Conservation (phyloP, 768 basidiomycete species). For the Saitozyma sp. region DNA sequence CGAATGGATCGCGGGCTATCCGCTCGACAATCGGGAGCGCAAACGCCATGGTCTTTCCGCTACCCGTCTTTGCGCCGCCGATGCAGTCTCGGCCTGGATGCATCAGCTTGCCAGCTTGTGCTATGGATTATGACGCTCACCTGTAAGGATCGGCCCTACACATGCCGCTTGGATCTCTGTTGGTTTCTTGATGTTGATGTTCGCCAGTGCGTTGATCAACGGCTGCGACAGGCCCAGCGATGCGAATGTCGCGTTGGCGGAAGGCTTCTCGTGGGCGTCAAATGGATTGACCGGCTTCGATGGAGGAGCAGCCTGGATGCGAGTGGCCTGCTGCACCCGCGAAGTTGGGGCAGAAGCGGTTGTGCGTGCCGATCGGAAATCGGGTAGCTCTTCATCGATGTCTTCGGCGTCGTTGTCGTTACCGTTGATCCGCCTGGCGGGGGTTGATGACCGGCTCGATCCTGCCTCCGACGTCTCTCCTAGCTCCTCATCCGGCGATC, state of each 20-base stretch:
- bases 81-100: constrained; percentile 85
- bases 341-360: background rate
- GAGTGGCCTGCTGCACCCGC: background rate
- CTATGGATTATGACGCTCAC: constrained; percentile 54
- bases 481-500: too few species aligned
- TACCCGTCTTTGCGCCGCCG: constrained; percentile 96
- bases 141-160: constrained; percentile 79
- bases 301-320: background rate
- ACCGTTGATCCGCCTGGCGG: background rate
- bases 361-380: too few species aligned
- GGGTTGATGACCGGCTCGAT: too few species aligned
- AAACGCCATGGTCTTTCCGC: constrained; percentile 96
- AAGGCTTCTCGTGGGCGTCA: constrained; percentile 18
- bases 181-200: constrained; percentile 81
- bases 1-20: constrained; percentile 85
- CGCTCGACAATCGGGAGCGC: constrained; percentile 91
- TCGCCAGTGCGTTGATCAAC: constrained; percentile 66
- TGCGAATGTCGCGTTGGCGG: constrained; percentile 44
- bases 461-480: too few species aligned
- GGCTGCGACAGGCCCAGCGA: constrained; percentile 54
- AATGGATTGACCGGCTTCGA: background rate
- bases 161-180: constrained; percentile 89
- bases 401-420: constrained; percentile 7
- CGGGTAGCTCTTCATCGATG: background rate
- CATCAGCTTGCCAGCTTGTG: constrained; percentile 1